These are phyloP conservation scores for Nidula microcarpa DNA, from an alignment of 768 basidiomycete genomes.

Conservation along the genomic window DNA sequence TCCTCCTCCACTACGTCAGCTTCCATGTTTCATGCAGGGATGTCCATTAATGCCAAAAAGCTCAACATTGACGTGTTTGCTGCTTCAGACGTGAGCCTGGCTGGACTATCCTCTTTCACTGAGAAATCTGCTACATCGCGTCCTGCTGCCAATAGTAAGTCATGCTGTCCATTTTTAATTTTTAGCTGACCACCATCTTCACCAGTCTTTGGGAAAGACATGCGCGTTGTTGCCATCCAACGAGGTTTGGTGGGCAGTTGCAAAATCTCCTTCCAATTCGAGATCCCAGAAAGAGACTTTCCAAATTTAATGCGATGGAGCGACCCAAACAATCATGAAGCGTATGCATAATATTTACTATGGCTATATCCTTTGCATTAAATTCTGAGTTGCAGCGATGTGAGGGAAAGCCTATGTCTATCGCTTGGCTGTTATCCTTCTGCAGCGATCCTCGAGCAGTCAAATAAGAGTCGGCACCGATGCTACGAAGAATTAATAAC, in stretches of 20 bases:
- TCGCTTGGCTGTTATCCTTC: slow-evolving; percentile 43
- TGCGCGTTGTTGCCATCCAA: slow-evolving; percentile 8
- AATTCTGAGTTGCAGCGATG: slow-evolving; percentile 16
- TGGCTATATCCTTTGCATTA: too few species aligned
- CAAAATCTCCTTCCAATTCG: slow-evolving; percentile 16
- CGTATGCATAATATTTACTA: too few species aligned
- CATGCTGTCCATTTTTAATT: too few species aligned
- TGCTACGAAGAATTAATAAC: slow-evolving; percentile 17
- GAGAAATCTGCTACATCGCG: too few species aligned
- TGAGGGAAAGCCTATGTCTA: slow-evolving; percentile 34
- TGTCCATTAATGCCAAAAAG: too few species aligned
- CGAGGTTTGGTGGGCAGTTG: slow-evolving; percentile 5
- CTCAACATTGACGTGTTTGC: too few species aligned
- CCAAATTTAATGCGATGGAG: slow-evolving; percentile 31
- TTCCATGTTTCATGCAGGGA: too few species aligned
- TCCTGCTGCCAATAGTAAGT: too few species aligned
- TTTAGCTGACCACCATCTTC: not conserved
- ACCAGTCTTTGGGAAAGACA: slow-evolving; percentile 15
- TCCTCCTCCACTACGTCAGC: too few species aligned
- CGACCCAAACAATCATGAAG: too few species aligned
- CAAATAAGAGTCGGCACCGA: slow-evolving; percentile 7
- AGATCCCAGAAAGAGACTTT: slow-evolving; percentile 17
- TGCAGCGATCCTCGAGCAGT: slow-evolving; percentile 10
- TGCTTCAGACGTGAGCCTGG: too few species aligned
- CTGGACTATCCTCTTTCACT: too few species aligned